Percentiles rank a stretch among this genome's conserved stretches.
Conservation (phyloP, 179 eudicot genomes). For the Vitellaria paradoxa region DNA sequence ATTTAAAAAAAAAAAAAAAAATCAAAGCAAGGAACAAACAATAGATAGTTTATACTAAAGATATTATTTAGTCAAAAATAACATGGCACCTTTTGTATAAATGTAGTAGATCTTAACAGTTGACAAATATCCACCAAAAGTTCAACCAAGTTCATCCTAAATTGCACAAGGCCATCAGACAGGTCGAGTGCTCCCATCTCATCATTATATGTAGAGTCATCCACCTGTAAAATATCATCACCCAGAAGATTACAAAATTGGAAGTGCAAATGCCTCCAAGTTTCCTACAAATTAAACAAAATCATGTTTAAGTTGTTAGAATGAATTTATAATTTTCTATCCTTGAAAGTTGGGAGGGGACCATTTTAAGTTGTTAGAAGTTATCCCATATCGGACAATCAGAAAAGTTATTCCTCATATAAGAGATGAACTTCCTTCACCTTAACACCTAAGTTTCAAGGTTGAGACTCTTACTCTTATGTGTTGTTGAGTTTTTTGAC, state of each 20-base stretch:
- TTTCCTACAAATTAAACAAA: neutral
- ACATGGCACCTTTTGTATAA: constrained; percentile 65
- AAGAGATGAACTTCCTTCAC: no score
- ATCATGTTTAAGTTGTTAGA: neutral
- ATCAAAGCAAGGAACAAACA: no score
- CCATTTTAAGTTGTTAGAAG: no score
- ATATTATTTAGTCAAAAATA: neutral
- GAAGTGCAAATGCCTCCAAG: neutral
- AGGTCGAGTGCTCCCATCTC: constrained; percentile 59
- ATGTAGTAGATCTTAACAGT: constrained; percentile 57
- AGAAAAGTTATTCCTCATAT: no score
- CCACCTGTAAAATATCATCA: constrained; percentile 50
- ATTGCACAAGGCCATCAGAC: constrained; percentile 83
- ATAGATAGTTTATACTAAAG: neutral
- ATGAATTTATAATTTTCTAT: no score
- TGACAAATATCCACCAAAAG: constrained; percentile 91
- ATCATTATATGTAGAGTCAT: constrained; percentile 54
- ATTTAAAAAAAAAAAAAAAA: no score
- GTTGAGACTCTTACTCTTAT: no score
- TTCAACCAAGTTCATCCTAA: constrained; percentile 81
- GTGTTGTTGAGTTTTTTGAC: no score
- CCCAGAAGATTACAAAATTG: constrained; percentile 4
- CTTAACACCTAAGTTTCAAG: no score
- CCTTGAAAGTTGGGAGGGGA: no score
- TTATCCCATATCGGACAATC: no score